Evolutionary conservation across 306 rosid species (phyloP).

Genomic region (Clitoria ternatea): DNA sequence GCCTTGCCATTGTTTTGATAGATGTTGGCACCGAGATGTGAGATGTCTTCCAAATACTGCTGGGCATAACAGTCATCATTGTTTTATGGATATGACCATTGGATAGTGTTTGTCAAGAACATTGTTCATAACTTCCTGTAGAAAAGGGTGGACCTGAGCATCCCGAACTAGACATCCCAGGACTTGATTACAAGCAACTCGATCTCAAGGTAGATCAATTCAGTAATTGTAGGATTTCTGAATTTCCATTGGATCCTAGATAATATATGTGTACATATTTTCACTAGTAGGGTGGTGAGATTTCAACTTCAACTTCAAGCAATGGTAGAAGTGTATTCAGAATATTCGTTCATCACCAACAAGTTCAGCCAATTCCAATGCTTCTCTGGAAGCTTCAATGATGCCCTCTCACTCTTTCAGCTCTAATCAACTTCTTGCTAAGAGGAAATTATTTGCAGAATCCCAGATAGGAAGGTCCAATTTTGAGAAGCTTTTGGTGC

Average conservation of each 20-base stretch:
- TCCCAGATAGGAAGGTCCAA: slow-evolving; percentile 68
- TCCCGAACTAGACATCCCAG: slow-evolving; percentile 56
- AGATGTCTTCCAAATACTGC: too few relatives aligned
- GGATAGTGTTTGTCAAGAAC: too few relatives aligned
- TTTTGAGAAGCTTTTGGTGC: slow-evolving; percentile 87
- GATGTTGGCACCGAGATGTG: slow-evolving; percentile 99
- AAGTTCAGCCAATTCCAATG: slow-evolving; percentile 28
- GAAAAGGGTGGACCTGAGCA: slow-evolving; percentile 55
- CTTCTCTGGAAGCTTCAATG: slow-evolving; percentile 15
- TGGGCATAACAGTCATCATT: too few relatives aligned
- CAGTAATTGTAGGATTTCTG: slow-evolving; percentile 24
- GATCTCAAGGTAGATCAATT: slow-evolving; percentile 50
- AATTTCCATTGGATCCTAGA: slow-evolving; percentile 3
- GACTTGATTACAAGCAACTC: slow-evolving; percentile 36
- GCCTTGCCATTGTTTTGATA: slow-evolving; percentile 92
- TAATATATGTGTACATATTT: neutral
- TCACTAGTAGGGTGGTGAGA: slow-evolving; percentile 39
- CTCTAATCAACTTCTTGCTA: slow-evolving; percentile 55
- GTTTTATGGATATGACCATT: too few relatives aligned
- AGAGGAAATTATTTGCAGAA: slow-evolving; percentile 58
- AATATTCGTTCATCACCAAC: slow-evolving; percentile 9
- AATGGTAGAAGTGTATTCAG: slow-evolving; percentile 18
- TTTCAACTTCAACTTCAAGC: slow-evolving; percentile 26
- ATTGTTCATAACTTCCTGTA: too few relatives aligned
- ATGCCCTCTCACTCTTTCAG: slow-evolving; percentile 46